These are phyloP conservation scores for Hypoxylon rubiginosum DNA, from an alignment of 2,329 filamentous ascomycete species.

Conservation along the genomic window DNA sequence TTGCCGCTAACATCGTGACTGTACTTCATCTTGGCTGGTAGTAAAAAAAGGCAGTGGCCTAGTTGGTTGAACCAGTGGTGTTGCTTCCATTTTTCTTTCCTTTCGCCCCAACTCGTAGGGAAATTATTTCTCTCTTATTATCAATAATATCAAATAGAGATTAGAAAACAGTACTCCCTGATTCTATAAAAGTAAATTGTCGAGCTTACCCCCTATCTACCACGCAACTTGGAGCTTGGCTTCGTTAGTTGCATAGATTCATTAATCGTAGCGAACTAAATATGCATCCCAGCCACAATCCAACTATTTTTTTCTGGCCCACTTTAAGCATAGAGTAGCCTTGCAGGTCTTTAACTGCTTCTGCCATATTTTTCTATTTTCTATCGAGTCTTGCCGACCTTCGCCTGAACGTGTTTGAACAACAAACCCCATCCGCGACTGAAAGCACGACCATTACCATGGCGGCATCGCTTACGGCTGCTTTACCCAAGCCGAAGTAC, in stretches of 20 bases:
- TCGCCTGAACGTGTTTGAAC: neutral
- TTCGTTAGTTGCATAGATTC: slow-evolving; percentile 1
- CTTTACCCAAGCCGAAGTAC: slow-evolving; percentile 91
- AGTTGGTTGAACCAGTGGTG: no score
- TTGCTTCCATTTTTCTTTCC: no score
- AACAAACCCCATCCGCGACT: slow-evolving; percentile 13
- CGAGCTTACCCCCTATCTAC: neutral
- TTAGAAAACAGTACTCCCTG: no score
- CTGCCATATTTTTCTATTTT: slow-evolving; percentile 7
- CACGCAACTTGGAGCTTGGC: neutral
- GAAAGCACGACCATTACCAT: slow-evolving; percentile 57
- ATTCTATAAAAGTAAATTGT: neutral
- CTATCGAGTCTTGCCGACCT: neutral
- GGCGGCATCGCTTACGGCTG: slow-evolving; percentile 80
- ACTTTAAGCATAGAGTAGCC: slow-evolving; percentile 34
- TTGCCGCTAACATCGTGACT: no score
- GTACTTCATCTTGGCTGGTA: no score
- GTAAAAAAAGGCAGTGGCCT: no score
- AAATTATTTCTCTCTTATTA: no score
- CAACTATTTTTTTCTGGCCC: neutral
- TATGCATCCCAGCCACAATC: slow-evolving; percentile 35
- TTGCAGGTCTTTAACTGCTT: slow-evolving; percentile 44
- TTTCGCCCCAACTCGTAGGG: no score
- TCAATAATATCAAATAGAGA: no score
- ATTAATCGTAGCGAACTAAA: neutral